Conservation (phyloP, 2,329 filamentous ascomycete species). For the Trichothecium sympodiale region DNA sequence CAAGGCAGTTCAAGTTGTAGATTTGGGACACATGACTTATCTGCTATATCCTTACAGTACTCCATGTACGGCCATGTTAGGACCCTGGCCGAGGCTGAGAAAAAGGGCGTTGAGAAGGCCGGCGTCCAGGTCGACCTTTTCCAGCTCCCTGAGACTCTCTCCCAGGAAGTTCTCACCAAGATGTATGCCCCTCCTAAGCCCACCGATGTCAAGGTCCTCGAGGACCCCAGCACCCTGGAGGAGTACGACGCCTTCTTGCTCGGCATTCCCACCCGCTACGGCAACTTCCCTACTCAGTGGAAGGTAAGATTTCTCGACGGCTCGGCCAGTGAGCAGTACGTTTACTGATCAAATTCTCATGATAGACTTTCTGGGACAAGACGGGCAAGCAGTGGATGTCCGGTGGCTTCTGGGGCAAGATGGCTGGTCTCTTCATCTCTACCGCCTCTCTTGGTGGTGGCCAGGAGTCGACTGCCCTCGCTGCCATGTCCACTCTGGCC, state of each 20-base stretch:
- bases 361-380: slow-evolving; percentile 68
- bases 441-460: slow-evolving; percentile 80
- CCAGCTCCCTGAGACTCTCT: slow-evolving; percentile 84
- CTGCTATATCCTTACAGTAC: slow-evolving; percentile 48
- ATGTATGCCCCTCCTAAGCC: slow-evolving; percentile 81
- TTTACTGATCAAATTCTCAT: slow-evolving; percentile 2
- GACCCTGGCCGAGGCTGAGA: slow-evolving; percentile 78
- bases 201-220: slow-evolving; percentile 51
- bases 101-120: slow-evolving; percentile 77
- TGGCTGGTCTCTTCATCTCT: slow-evolving; percentile 81
- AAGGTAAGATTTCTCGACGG: slow-evolving; percentile 37
- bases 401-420: slow-evolving; percentile 76
- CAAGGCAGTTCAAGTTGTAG: slow-evolving; percentile 1
- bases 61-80: slow-evolving; percentile 90
- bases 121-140: slow-evolving; percentile 73
- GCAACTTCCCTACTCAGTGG: slow-evolving; percentile 96
- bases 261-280: slow-evolving; percentile 91
- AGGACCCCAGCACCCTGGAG: slow-evolving; percentile 48
- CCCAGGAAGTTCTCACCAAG: slow-evolving; percentile 72
- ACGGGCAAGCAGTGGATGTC: slow-evolving; percentile 74
- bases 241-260: slow-evolving; percentile 82
- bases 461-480: slow-evolving; percentile 79
- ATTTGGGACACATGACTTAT: slow-evolving; percentile 1
- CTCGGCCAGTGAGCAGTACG: neutral
- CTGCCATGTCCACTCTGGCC: slow-evolving; percentile 70